These are phyloP conservation scores for Eucalyptus erythrocorys DNA, from an alignment of 345 rosid species.

Conservation along the genomic window DNA sequence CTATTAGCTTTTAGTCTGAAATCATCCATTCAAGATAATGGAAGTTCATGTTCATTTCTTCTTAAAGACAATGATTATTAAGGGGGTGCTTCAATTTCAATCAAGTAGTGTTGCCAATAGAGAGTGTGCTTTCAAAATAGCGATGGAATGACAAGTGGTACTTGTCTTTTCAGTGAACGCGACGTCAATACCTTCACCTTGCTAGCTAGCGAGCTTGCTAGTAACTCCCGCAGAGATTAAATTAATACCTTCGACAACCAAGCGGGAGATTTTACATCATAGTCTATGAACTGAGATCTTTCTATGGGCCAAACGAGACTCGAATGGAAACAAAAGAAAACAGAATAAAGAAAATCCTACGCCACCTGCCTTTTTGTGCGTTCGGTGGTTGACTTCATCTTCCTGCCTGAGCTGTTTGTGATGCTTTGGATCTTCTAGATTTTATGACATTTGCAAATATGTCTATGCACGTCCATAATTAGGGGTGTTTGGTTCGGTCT, in stretches of 20 bases:
- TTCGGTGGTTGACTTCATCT: not conserved
- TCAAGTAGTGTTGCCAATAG: not conserved
- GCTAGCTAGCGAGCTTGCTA: not conserved
- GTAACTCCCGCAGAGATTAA: not conserved
- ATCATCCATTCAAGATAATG: not conserved
- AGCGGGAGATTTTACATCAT: not conserved
- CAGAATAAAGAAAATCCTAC: not conserved
- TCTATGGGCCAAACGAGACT: not conserved
- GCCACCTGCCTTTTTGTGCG: not conserved
- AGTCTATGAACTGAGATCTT: not conserved
- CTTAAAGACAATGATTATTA: not conserved
- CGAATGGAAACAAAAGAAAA: not conserved
- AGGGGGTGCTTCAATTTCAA: not conserved
- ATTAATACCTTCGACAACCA: not conserved
- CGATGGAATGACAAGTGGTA: not conserved
- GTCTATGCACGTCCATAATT: not conserved
- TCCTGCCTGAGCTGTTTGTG: not conserved
- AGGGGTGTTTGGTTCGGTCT: no score
- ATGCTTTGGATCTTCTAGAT: not conserved
- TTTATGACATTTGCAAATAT: not conserved
- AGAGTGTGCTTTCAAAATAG: not conserved
- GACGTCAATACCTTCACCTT: not conserved
- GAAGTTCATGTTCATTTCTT: not conserved
- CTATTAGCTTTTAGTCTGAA: not conserved
- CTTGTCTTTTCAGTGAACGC: not conserved